Percentiles rank a stretch among this genome's conserved stretches.
phyloP scores from a whole-genome alignment of 1,139 yeast genomes.

The Blastobotrys capitulatus region DNA sequence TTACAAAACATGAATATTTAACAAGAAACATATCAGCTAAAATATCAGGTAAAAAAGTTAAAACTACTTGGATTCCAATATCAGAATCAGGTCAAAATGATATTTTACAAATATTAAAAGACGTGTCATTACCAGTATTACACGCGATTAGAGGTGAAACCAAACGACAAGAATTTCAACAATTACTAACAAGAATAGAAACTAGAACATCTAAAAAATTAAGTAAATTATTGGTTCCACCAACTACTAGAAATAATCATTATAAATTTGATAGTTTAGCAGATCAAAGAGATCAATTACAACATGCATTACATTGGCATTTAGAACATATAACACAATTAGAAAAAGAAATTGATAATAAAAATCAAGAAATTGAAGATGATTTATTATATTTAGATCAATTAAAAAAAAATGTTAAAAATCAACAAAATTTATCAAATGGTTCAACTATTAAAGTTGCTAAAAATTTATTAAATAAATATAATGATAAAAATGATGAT shows the following conservation, averaged over 20 bases:
- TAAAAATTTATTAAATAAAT: neutral
- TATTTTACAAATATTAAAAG: slow-evolving; percentile 17
- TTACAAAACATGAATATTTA: slow-evolving; percentile 5
- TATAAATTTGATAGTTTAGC: slow-evolving; percentile 18
- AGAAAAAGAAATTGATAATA: slow-evolving; percentile 21
- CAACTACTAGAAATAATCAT: slow-evolving; percentile 19
- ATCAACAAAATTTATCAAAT: slow-evolving; percentile 5
- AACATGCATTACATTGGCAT: slow-evolving; percentile 21
- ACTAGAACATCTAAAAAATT: slow-evolving; percentile 13
- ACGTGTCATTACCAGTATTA: slow-evolving; percentile 17
- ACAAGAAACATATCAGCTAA: slow-evolving; percentile 9
- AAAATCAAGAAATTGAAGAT: slow-evolving; percentile 14
- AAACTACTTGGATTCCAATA: slow-evolving; percentile 20
- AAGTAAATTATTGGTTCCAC: slow-evolving; percentile 21
- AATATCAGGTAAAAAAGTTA: slow-evolving; percentile 14
- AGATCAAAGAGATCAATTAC: slow-evolving; percentile 19
- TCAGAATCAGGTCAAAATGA: slow-evolving; percentile 18
- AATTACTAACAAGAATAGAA: slow-evolving; percentile 9
- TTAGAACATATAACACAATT: slow-evolving; percentile 23
- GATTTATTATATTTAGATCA: slow-evolving; percentile 15
- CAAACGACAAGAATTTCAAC: slow-evolving; percentile 16
- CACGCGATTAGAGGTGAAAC: slow-evolving; percentile 18
- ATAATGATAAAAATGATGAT: neutral
- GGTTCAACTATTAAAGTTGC: neutral
- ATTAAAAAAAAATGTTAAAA: slow-evolving; percentile 11